Evolutionary conservation across 495 filamentous ascomycete genomes (phyloP), one percentile per base, ranked within the genome.

Genomic region (Pseudotulostoma volvatum): DNA sequence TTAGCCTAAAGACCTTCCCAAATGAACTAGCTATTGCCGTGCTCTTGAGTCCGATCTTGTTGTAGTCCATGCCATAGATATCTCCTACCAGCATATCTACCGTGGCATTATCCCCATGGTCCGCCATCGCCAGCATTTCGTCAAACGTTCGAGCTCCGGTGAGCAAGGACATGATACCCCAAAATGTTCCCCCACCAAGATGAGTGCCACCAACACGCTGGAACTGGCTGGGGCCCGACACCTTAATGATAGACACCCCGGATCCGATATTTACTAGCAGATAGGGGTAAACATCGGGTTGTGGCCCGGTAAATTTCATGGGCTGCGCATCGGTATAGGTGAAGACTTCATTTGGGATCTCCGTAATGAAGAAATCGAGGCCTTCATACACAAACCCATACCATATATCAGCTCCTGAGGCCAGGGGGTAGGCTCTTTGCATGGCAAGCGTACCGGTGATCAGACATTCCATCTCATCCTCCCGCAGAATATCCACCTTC

Each of bases 181-280:
- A 97, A 28, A 97, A 76, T 0, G 90, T 97, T 30, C 90, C 90
- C 30, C 90, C 90, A 18, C 90, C 90, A 2, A 97, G 71, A 15
- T 88, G 92, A 3, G 88, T 95, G 21, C 90, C 90, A 15, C 92
- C 90, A 17, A 97, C 84, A 48, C 90, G 81, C 51, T 87, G 63
- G 56, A 79, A 95, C 40, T 81, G 66, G 18, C 75, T 72, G 14
- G 86, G 86, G 0, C 86, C 87, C 1, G 82, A 88, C 3, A 97
- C 90, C 54, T 95, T 97, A 56, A 97, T 81, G 72, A 97, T 95
- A n/a, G 78, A 85, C 8, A 97, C 90, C 19, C 90, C 90, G 19
- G 87, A 95, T n/a, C 90, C 90, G 47, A 97, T 97, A 60, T 97
- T 97, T 39, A 97, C 90, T 21, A 97, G 76, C 15, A 97, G 75